These are phyloP conservation scores for Penicillium thymicola DNA, from an alignment of 2,329 filamentous ascomycete genomes.

Conservation along the genomic window DNA sequence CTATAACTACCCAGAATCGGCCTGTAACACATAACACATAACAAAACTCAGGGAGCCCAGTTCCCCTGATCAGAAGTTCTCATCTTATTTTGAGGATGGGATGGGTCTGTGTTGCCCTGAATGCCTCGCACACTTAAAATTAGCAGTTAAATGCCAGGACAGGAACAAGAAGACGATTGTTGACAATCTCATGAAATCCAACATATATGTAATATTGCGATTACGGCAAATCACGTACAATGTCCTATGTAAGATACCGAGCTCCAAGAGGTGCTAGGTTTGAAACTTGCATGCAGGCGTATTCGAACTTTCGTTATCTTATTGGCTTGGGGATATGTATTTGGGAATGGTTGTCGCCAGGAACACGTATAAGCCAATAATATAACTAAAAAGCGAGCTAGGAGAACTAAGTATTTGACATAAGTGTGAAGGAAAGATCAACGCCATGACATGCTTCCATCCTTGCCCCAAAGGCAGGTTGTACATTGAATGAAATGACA, in stretches of 20 bases:
- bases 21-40: no score
- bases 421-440: constrained; percentile 15
- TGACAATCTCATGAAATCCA: no score
- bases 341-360: neutral
- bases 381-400: constrained; percentile 14
- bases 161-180: no score
- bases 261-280: neutral
- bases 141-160: no score
- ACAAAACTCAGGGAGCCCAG: no score
- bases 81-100: no score
- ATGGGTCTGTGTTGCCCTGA: no score
- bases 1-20: no score
- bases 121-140: no score
- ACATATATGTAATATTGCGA: no score
- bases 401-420: constrained; percentile 10
- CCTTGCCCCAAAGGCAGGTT: constrained; percentile 7
- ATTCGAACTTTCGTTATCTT: neutral
- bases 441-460: constrained; percentile 27
- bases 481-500: neutral
- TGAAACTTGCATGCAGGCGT: neutral
- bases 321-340: neutral
- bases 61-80: no score
- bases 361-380: constrained; percentile 1
- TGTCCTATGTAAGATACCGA: neutral
- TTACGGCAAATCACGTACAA: no score